Conservation (phyloP, 768 basidiomycete genomes). For the Dentipellis fragilis region DNA sequence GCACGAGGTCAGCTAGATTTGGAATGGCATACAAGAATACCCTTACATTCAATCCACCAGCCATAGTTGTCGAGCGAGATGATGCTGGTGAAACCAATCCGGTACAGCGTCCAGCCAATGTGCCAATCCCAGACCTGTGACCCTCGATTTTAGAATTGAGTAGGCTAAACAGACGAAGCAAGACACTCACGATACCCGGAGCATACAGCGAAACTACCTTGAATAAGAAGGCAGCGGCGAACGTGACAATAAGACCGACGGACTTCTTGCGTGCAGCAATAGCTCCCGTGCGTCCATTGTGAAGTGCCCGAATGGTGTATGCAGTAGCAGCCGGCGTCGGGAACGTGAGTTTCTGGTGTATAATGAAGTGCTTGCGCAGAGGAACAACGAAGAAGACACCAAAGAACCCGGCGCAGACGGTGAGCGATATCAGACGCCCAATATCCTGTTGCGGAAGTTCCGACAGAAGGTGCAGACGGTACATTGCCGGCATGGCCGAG, state of each 20-base stretch:
- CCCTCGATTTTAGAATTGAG: too few relatives aligned
- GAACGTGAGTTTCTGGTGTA: conserved; percentile 54
- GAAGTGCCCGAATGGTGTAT: conserved; percentile 52
- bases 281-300: conserved; percentile 40
- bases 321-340: conserved; percentile 60
- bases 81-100: conserved; percentile 49
- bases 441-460: conserved; percentile 38
- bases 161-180: conserved; percentile 25
- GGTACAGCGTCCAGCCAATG: conserved; percentile 49
- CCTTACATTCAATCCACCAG: conserved; percentile 41
- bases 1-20: background rate
- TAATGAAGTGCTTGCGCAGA: conserved; percentile 49
- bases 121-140: conserved; percentile 38
- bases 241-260: conserved; percentile 36
- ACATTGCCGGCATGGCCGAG: conserved; percentile 50
- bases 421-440: conserved; percentile 46
- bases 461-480: conserved; percentile 40
- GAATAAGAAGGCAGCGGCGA: conserved; percentile 36
- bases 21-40: conserved; percentile 10
- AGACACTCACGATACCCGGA: conserved; percentile 27
- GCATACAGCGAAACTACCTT: conserved; percentile 49
- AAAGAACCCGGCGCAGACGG: conserved; percentile 45
- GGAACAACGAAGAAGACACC: conserved; percentile 62
- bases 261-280: conserved; percentile 46
- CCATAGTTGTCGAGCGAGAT: conserved; percentile 38